These are phyloP conservation scores for Phoma sp. DNA, from an alignment of 2,329 filamentous ascomycete genomes.

Conservation along the genomic window DNA sequence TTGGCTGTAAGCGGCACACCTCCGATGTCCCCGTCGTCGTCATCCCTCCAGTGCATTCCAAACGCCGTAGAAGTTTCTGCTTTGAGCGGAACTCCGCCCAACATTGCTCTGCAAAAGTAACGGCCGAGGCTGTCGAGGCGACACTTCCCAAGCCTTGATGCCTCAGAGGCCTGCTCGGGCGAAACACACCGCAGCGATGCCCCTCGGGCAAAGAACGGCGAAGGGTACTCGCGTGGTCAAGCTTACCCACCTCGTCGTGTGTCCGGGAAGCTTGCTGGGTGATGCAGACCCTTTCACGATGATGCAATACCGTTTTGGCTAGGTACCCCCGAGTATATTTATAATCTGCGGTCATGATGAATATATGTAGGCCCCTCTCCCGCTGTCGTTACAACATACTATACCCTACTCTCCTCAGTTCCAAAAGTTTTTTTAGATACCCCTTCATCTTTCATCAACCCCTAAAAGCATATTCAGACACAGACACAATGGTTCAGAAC, in stretches of 20 bases:
- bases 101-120: background rate
- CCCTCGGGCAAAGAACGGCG: conserved; percentile 14
- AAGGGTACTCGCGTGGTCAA: background rate
- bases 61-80: conserved; percentile 20
- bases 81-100: conserved; percentile 11
- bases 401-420: background rate
- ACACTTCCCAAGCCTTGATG: background rate
- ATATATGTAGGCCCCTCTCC: conserved; percentile 11
- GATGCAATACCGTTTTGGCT: conserved; percentile 15
- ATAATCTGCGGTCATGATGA: conserved; percentile 3
- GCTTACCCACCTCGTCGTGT: conserved; percentile 3
- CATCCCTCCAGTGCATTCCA: conserved; percentile 21
- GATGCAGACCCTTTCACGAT: conserved; percentile 9
- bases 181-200: conserved; percentile 13
- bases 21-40: conserved; percentile 24
- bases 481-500: conserved; percentile 63
- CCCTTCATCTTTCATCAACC: conserved; percentile 4
- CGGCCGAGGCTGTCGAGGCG: conserved; percentile 5
- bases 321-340: conserved; percentile 5
- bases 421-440: background rate
- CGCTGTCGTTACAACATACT: background rate
- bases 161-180: conserved; percentile 1
- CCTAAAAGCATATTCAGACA: background rate
- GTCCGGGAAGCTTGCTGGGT: background rate
- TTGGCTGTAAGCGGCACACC: conserved; percentile 20